Evolutionary conservation across 768 basidiomycete species (phyloP).

Genomic region (Mycena pura): DNA sequence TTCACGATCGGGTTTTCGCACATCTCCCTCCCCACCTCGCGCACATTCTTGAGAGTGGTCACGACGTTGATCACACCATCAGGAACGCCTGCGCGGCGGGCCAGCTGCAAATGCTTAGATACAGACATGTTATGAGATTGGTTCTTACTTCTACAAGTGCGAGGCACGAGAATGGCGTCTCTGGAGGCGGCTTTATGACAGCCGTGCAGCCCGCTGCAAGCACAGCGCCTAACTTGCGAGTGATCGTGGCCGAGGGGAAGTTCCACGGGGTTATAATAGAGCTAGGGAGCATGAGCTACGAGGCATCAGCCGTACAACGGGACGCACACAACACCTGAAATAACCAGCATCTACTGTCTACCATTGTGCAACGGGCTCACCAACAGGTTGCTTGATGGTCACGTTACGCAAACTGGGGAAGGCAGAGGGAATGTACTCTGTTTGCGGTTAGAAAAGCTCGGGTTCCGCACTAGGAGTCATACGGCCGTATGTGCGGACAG

Average conservation of each 20-base stretch:
- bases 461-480: slow-evolving; percentile 18
- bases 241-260: slow-evolving; percentile 95
- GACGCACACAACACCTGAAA: slow-evolving; percentile 48
- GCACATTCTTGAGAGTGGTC: slow-evolving; percentile 84
- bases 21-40: slow-evolving; percentile 92
- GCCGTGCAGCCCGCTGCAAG: slow-evolving; percentile 96
- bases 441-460: background rate
- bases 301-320: slow-evolving; percentile 6
- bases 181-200: slow-evolving; percentile 93
- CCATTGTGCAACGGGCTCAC: slow-evolving; percentile 55
- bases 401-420: slow-evolving; percentile 77
- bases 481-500: slow-evolving; percentile 91
- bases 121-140: background rate
- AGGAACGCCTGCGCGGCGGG: slow-evolving; percentile 89
- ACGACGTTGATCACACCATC: slow-evolving; percentile 95
- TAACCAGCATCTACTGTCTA: too few species aligned
- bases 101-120: slow-evolving; percentile 57
- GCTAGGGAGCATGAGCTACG: slow-evolving; percentile 41
- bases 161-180: slow-evolving; percentile 92
- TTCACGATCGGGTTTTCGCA: slow-evolving; percentile 86
- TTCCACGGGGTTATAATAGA: slow-evolving; percentile 90
- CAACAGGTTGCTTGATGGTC: slow-evolving; percentile 92
- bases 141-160: slow-evolving; percentile 89
- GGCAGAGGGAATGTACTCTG: slow-evolving; percentile 85
- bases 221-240: slow-evolving; percentile 87